Percentiles rank a stretch among this genome's conserved stretches.
Conservation (phyloP, 352 stramenopile genomes). For the Thraustochytrium sp. region DNA sequence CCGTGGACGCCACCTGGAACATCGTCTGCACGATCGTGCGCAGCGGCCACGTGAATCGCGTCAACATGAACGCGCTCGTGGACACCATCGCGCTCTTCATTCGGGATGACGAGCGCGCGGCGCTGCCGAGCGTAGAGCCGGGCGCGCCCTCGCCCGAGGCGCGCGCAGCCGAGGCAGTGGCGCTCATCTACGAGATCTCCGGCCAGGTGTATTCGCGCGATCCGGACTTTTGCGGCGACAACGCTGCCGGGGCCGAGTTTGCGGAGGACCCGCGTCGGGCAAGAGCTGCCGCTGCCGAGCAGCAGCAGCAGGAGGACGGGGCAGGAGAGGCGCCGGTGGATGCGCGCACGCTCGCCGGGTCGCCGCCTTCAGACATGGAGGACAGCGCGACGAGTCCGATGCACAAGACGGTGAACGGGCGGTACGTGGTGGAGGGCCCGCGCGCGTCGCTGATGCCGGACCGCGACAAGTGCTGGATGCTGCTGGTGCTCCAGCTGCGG, state of each 20-base stretch:
- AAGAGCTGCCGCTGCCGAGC: neutral
- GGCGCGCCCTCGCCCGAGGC: neutral
- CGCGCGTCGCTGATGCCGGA: neutral
- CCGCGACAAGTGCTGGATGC: conserved; percentile 33
- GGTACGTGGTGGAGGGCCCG: conserved; percentile 9
- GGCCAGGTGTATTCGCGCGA: neutral
- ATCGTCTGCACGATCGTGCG: conserved; percentile 6
- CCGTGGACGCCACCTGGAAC: conserved; percentile 26
- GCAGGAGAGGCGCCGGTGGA: no score
- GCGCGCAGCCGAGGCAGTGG: neutral
- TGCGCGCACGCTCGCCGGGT: no score
- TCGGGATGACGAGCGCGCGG: neutral
- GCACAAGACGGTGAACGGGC: neutral
- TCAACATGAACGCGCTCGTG: conserved; percentile 35
- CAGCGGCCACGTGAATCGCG: neutral
- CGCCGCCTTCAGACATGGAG: neutral
- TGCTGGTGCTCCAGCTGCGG: conserved; percentile 13
- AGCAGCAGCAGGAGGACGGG: neutral
- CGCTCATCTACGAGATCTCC: conserved; percentile 24
- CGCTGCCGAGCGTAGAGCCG: neutral
- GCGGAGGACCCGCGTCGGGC: neutral
- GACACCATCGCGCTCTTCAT: conserved; percentile 24
- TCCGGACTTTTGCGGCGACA: neutral
- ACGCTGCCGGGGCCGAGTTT: neutral
- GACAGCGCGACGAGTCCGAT: neutral